These are phyloP conservation scores for Lyophyllum semitale DNA, from an alignment of 768 basidiomycete species.

Conservation along the genomic window DNA sequence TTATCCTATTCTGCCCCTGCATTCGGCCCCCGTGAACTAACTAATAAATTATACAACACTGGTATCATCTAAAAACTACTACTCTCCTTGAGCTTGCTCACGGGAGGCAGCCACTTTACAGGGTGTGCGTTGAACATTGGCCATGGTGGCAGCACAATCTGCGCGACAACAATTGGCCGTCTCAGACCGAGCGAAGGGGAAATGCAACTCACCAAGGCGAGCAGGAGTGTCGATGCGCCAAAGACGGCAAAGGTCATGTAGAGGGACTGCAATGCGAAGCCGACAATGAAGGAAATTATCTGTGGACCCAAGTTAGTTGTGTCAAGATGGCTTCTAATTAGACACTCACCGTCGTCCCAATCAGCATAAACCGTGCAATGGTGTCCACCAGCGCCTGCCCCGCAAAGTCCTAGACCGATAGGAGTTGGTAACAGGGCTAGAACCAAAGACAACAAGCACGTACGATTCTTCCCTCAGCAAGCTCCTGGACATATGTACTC, in stretches of 20 bases:
- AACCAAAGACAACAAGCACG: constrained; percentile 12
- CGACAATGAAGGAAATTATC: constrained; percentile 57
- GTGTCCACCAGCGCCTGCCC: constrained; percentile 58
- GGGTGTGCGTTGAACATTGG: constrained; percentile 63
- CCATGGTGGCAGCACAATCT: constrained; percentile 75
- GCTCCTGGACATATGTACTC: constrained; percentile 28
- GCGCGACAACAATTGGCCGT: background rate
- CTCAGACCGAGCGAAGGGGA: background rate
- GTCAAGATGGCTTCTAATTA: too few species aligned
- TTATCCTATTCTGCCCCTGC: too few species aligned
- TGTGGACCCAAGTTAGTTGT: too few species aligned
- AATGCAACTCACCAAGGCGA: constrained; percentile 42
- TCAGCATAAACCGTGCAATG: constrained; percentile 43
- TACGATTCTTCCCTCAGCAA: constrained; percentile 45
- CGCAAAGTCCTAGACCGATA: constrained; percentile 60
- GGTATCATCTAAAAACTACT: background rate
- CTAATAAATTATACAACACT: background rate
- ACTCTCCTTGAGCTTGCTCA: background rate
- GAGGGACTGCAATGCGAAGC: constrained; percentile 59
- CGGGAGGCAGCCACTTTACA: constrained; percentile 56
- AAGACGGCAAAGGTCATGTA: constrained; percentile 53
- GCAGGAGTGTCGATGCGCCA: constrained; percentile 35
- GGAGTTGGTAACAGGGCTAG: background rate
- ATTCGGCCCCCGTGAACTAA: too few species aligned
- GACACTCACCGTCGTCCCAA: constrained; percentile 50